phyloP scores from a whole-genome alignment of 495 filamentous ascomycete genomes.

The Neurospora tetraspora region DNA sequence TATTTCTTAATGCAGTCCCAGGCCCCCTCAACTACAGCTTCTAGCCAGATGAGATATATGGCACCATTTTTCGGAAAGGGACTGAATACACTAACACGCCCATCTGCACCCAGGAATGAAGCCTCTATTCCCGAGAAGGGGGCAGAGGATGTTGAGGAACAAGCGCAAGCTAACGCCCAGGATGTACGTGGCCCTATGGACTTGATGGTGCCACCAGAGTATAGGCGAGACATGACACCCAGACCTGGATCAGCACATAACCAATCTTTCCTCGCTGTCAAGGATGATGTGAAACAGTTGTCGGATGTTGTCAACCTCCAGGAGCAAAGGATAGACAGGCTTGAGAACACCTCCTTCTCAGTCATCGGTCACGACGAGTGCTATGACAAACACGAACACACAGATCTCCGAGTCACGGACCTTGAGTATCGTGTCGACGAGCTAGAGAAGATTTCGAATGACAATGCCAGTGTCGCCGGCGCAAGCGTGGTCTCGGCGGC shows the following conservation, averaged over 20 bases:
- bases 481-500: conserved; percentile 35
- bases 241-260: conserved; percentile 6
- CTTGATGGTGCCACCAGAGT: not conserved
- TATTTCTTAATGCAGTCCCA: conserved; percentile 38
- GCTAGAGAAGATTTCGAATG: conserved; percentile 46
- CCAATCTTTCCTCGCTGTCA: not conserved
- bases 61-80: conserved; percentile 40
- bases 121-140: conserved; percentile 12
- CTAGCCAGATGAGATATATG: conserved; percentile 34
- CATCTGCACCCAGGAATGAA: conserved; percentile 19
- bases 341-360: conserved; percentile 53
- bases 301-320: conserved; percentile 37
- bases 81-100: conserved; percentile 35
- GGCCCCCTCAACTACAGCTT: conserved; percentile 35
- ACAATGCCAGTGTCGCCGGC: conserved; percentile 30
- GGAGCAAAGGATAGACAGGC: conserved; percentile 44
- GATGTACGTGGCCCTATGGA: not conserved
- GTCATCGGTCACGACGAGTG: conserved; percentile 47
- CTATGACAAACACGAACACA: conserved; percentile 45
- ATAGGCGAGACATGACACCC: conserved; percentile 4
- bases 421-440: conserved; percentile 52
- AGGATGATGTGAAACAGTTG: conserved; percentile 22
- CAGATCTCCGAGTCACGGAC: conserved; percentile 49
- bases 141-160: conserved; percentile 13
- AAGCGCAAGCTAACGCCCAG: conserved; percentile 6